Evolutionary conservation across 495 filamentous ascomycete genomes (phyloP).

Genomic region (Bacidia rubella): DNA sequence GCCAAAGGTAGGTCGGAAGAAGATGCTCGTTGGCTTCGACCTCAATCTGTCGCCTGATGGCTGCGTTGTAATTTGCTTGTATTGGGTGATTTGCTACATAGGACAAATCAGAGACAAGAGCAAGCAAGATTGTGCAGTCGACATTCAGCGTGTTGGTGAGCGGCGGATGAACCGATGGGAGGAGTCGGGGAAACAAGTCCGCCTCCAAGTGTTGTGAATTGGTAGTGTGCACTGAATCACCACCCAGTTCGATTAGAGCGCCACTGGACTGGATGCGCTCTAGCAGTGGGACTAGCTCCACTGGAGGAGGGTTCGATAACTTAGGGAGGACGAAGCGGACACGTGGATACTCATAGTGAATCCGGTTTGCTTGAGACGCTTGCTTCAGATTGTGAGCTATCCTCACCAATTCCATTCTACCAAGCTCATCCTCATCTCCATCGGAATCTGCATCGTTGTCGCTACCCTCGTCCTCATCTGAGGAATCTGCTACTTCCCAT

Average conservation of each 20-base stretch:
- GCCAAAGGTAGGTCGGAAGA: constrained; percentile 48
- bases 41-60: constrained; percentile 51
- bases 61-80: constrained; percentile 37
- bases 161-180: constrained; percentile 37
- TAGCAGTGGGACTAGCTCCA: constrained; percentile 45
- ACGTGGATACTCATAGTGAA: constrained; percentile 43
- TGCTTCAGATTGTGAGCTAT: constrained; percentile 40
- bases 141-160: constrained; percentile 52
- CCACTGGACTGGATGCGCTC: constrained; percentile 43
- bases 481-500: constrained; percentile 33
- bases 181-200: constrained; percentile 28
- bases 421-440: constrained; percentile 22
- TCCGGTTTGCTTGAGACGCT: constrained; percentile 38
- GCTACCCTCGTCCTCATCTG: constrained; percentile 27
- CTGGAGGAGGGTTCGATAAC: constrained; percentile 32
- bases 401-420: constrained; percentile 6
- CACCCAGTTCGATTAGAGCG: constrained; percentile 30
- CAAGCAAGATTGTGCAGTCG: constrained; percentile 62
- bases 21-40: constrained; percentile 47
- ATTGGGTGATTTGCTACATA: constrained; percentile 28
- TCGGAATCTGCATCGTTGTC: constrained; percentile 14
- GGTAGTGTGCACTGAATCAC: background rate
- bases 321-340: constrained; percentile 49
- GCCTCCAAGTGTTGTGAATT: constrained; percentile 9
- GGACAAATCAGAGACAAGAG: constrained; percentile 57